Conservation (phyloP, 495 filamentous ascomycete genomes). For the Diplogelasinospora grovesii region DNA sequence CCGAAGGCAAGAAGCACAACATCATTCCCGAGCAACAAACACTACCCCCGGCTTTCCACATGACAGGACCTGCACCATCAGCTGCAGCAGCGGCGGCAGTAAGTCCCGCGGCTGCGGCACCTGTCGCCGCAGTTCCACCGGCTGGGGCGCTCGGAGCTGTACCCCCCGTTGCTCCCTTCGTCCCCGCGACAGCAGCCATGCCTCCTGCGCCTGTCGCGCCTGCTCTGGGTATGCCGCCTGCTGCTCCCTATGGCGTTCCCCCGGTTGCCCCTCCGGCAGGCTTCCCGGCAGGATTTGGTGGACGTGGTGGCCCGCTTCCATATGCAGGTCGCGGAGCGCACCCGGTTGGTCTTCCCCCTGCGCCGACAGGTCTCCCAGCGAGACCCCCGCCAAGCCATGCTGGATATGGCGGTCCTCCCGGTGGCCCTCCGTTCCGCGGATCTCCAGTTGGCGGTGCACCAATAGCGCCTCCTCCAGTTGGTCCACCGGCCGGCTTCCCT, state of each 20-base stretch:
- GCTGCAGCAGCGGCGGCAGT: constrained; percentile 18
- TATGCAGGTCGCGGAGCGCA: constrained; percentile 23
- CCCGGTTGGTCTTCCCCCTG: constrained; percentile 41
- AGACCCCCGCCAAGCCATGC: constrained; percentile 72
- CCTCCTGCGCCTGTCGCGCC: constrained; percentile 1
- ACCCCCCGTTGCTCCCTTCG: background rate
- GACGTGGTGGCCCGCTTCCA: constrained; percentile 21
- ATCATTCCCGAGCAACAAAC: constrained; percentile 64
- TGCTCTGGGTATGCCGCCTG: constrained; percentile 18
- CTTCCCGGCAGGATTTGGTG: too few species aligned
- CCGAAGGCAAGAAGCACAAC: constrained; percentile 90
- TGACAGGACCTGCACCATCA: constrained; percentile 24
- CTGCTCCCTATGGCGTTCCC: constrained; percentile 29
- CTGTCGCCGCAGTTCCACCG: constrained; percentile 15
- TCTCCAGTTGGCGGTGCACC: constrained; percentile 12
- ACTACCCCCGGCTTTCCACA: constrained; percentile 50
- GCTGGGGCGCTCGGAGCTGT: too few species aligned
- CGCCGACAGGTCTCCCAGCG: constrained; percentile 71
- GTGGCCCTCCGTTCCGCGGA: constrained; percentile 17
- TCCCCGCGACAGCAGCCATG: constrained; percentile 6
- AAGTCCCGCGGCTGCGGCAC: constrained; percentile 23
- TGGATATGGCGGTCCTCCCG: constrained; percentile 65
- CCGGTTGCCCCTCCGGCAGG: constrained; percentile 43
- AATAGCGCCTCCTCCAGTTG: constrained; percentile 4
- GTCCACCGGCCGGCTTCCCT: constrained; percentile 24